Base-by-base conservation (phyloP, 108 stramenopile species). In the Skeletonema potamos region DNA sequence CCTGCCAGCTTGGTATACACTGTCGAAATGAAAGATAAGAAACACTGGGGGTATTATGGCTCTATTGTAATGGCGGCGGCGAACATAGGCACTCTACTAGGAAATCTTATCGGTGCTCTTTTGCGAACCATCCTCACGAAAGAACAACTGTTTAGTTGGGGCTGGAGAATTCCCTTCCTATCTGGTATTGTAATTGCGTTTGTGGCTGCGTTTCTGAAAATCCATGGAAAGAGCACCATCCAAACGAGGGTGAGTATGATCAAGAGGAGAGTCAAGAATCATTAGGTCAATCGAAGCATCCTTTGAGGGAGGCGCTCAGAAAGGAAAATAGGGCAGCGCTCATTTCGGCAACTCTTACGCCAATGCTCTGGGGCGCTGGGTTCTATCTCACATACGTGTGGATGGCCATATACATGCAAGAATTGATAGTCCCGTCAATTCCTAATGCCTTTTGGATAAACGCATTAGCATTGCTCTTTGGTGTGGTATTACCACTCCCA, bases 121-220 rank as follows among this genome's bases (percentile, higher is more conserved):
- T 43, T 91, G 36, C 79, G 90, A 6, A 27, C 70, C 13, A 10
- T 84, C n/a, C 73, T 89, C 6, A 85, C 83, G 12, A 78, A 87
- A 6, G 81, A 87, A 54, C 84, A 86, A 64, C 67, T 92, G 0
- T 15, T 72, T 15, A 12, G 30, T 2, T 92, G 81, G 81, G 90
- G 88, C 9, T 92, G 90, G 90, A 66, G 90, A 1, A 34, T 92
- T 2, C 90, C 90, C 2, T 92, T 92, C 59, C 67, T 92, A 26
- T 82, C 83, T 6, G 90, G 90, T 15, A 84, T 92, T 28, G n/a
- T 86, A 2, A 85, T 89, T 46, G 83, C 79, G 2, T 48, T 80
- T 27, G 82, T 79, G 4, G 86, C 82, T 12, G 58, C 66, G 6
- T 92, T 87, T 70, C 67, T 92, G 11, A 57, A 76, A 33, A 22